Percentiles rank a stretch among this genome's conserved stretches.
Evolutionary conservation across 176 grass and related monocot genomes (phyloP).

Genomic region (Echinochloa phyllopogon): DNA sequence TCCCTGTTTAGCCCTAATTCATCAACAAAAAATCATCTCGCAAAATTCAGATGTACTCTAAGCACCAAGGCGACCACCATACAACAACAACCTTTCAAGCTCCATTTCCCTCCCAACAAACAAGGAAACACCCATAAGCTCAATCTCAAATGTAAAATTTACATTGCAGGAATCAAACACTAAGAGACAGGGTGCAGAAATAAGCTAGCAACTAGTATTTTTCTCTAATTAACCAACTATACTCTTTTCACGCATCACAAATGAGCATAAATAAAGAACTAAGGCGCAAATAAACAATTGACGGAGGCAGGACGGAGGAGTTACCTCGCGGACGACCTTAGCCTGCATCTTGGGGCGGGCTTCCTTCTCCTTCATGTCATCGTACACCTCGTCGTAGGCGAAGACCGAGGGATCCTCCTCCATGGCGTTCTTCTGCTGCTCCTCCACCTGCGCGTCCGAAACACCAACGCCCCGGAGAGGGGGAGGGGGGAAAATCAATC

Average conservation of each 20-base stretch:
- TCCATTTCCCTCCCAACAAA: constrained; percentile 2
- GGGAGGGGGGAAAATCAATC: neutral
- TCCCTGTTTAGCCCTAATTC: neutral
- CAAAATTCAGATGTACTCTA: neutral
- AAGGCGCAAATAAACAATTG: neutral
- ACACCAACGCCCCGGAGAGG: neutral
- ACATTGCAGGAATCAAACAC: neutral
- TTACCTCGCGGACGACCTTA: constrained; percentile 68
- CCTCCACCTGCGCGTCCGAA: constrained; percentile 59
- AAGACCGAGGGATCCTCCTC: constrained; percentile 94
- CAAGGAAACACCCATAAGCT: neutral
- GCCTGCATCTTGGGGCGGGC: constrained; percentile 82
- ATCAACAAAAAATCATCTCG: constrained; percentile 11
- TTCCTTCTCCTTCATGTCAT: constrained; percentile 91
- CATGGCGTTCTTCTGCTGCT: constrained; percentile 85
- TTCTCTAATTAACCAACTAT: neutral
- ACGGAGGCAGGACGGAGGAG: neutral
- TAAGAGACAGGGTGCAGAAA: neutral
- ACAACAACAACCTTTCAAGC: neutral
- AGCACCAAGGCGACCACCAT: neutral
- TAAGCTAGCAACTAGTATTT: neutral
- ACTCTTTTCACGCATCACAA: neutral
- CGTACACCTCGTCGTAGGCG: constrained; percentile 88
- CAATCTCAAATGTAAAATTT: neutral
- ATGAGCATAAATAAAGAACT: constrained; percentile 4